Base-by-base conservation (phyloP, 208 protist genomes). In the Leishmania mexicana region DNA sequence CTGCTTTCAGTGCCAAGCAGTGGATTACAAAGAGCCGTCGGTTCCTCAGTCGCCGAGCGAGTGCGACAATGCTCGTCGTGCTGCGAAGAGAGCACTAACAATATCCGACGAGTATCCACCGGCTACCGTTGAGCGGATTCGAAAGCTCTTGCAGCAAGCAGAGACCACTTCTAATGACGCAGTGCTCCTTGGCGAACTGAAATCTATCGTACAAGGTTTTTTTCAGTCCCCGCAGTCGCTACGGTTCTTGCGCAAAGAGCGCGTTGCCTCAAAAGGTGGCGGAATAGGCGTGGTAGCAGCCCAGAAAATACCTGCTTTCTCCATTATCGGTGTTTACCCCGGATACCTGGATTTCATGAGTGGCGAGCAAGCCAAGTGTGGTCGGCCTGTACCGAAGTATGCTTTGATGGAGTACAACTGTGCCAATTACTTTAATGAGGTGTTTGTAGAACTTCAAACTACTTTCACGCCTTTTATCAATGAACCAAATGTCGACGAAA, bases 381-480 rank as follows among this genome's bases (percentile, higher is more conserved):
- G 92, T 28, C 85, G 94, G 4, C 92, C 90, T 40, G 57, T 81
- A 21, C 83, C 92, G 3, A 94, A 91, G 53, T 97, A 97, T 62
- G 88, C 94, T 15, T 70, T 97, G 72, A 93, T 95, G 89, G 92
- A 94, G 58, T 86, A 95, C 53, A 97, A 97, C 82, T 97, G 94
- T 53, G 94, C 94, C 28, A 87, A 97, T 83, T 96, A 91, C 76
- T 95, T 89, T 67, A 97, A 97, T 67, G 83, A 92, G 11, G 94
- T 97, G 11, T 97, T 97, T 89, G 85, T 91, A 19, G 92, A 97
- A 85, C 86, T 97, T 40, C 75, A 89, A 71, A 80, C 62, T 2
- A 94, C 93, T 13, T 94, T 94, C 57, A 97, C 93, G 15, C 95
- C 95, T 8, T 98, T 96, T 76, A 95, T 98, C 40, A 98, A 98